Percentiles rank a stretch among this genome's conserved stretches.
phyloP scores from a whole-genome alignment of 306 rosid genomes.

The Citrullus mucosospermus region DNA sequence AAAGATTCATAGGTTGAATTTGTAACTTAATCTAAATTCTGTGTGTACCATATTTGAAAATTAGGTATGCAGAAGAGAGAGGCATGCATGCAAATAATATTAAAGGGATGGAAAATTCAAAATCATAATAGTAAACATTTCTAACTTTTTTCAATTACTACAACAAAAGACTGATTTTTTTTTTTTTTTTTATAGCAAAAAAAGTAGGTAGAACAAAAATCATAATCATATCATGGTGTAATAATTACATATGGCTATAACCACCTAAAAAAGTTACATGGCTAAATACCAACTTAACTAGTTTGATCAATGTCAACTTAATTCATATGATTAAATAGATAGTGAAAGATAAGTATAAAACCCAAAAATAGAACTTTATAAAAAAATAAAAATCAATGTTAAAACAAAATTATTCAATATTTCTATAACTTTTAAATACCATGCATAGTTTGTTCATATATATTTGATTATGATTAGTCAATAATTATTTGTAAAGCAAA shows the following conservation, averaged over 20 bases:
- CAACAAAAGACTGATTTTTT: background rate
- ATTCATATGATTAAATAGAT: background rate
- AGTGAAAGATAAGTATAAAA: no score
- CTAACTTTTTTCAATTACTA: background rate
- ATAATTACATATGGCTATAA: background rate
- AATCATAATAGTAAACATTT: background rate
- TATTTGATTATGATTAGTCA: no score
- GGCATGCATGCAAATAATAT: background rate
- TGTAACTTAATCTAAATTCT: no score
- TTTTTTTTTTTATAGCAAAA: no score
- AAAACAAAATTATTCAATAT: no score
- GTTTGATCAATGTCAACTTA: background rate
- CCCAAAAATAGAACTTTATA: no score
- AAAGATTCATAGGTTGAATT: background rate
- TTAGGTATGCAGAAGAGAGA: background rate
- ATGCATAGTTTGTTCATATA: no score
- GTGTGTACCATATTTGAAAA: background rate
- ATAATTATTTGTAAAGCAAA: no score
- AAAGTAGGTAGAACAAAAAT: no score
- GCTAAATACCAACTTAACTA: no score
- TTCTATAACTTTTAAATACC: no score
- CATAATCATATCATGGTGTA: background rate
- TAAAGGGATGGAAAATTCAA: background rate
- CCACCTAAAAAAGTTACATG: background rate
- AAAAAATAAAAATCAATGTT: no score